Evolutionary conservation across 331 rosid genomes (phyloP).

Genomic region (Quercus lobata): DNA sequence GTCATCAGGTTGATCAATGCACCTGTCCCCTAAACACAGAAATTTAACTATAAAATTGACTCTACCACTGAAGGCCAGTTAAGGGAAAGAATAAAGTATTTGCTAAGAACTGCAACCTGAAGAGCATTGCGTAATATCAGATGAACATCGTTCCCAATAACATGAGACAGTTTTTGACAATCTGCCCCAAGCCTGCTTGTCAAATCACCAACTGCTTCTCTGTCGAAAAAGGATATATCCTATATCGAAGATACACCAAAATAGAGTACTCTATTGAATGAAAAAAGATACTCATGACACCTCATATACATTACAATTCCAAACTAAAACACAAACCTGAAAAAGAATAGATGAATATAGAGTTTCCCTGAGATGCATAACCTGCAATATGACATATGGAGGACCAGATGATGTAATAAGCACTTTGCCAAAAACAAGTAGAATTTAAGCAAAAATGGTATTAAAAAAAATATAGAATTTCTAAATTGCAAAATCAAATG

Average conservation of each 20-base stretch:
- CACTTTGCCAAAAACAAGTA: conserved; percentile 9
- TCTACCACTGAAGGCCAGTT: background rate
- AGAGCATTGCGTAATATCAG: conserved; percentile 54
- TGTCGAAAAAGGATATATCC: conserved; percentile 79
- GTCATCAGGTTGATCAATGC: conserved; percentile 64
- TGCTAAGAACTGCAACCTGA: conserved; percentile 46
- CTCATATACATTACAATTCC: background rate
- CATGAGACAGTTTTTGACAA: conserved; percentile 60
- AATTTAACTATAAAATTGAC: conserved; percentile 7
- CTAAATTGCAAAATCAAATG: background rate
- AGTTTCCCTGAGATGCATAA: conserved; percentile 51
- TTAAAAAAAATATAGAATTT: background rate
- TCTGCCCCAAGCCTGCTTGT: conserved; percentile 83
- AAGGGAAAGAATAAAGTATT: conserved; percentile 8
- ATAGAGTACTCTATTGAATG: background rate
- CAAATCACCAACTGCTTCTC: conserved; percentile 69
- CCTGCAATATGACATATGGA: conserved; percentile 41
- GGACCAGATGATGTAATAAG: conserved; percentile 8
- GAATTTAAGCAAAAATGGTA: background rate
- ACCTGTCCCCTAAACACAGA: conserved; percentile 66
- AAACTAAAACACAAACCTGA: conserved; percentile 52
- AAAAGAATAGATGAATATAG: conserved; percentile 47
- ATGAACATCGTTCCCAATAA: conserved; percentile 62
- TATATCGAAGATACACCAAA: conserved; percentile 33
- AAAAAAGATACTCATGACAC: background rate